Percentiles rank a stretch among this genome's conserved stretches.
These are phyloP conservation scores for Manihot esculenta DNA, from an alignment of 441 rosid genomes.

Conservation along the genomic window DNA sequence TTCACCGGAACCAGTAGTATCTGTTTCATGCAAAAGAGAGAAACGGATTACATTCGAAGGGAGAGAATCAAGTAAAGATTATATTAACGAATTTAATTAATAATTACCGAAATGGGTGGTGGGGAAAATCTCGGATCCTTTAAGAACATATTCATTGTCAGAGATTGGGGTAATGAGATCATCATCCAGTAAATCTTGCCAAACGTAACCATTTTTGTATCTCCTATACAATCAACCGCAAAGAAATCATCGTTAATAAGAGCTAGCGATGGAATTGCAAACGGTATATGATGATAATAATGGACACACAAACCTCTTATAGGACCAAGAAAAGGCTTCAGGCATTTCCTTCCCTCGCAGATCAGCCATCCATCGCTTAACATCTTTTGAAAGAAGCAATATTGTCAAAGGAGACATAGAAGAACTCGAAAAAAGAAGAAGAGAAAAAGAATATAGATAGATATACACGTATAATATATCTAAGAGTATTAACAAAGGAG, in stretches of 20 bases:
- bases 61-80: too few species aligned
- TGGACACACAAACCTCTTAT: conserved; percentile 48
- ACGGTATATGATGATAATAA: neutral
- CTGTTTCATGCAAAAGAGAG: neutral
- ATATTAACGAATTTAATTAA: too few species aligned
- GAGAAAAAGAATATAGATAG: neutral
- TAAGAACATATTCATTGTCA: conserved; percentile 66
- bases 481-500: too few species aligned
- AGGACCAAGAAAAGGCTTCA: conserved; percentile 67
- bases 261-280: neutral
- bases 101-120: conserved; percentile 33
- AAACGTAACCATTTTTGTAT: conserved; percentile 61
- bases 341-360: conserved; percentile 73
- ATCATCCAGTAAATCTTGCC: conserved; percentile 76
- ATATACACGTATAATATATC: too few species aligned
- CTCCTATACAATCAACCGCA: conserved; percentile 34
- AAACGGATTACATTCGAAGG: too few species aligned
- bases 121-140: conserved; percentile 56
- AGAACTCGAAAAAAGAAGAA: neutral
- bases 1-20: neutral
- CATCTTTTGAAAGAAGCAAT: conserved; percentile 33
- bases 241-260: too few species aligned
- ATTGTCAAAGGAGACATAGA: neutral
- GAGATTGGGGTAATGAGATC: conserved; percentile 75
- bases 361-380: conserved; percentile 71